These are phyloP conservation scores for Tremella fuciformis DNA, from an alignment of 768 basidiomycete species.

Conservation along the genomic window DNA sequence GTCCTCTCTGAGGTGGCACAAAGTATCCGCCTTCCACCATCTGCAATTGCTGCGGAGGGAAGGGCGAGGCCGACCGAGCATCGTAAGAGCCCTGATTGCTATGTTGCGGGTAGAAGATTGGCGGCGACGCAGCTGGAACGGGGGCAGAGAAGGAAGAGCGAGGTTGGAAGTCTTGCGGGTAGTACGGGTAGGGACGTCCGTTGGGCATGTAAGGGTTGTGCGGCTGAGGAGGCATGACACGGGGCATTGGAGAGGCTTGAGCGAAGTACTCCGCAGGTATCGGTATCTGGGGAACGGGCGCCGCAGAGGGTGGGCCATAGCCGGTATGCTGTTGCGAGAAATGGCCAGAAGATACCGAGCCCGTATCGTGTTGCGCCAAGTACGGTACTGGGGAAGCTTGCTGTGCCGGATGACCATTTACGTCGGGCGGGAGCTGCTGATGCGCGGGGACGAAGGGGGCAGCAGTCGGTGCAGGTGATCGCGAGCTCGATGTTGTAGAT, in stretches of 20 bases:
- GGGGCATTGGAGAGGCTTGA: background rate
- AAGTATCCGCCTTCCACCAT: conserved; percentile 24
- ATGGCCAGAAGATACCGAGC: background rate
- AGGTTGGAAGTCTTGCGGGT: conserved; percentile 17
- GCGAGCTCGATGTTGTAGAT: conserved; percentile 4
- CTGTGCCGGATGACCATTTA: background rate
- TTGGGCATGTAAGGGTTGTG: background rate
- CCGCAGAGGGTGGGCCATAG: background rate
- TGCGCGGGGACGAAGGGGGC: background rate
- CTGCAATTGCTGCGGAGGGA: background rate
- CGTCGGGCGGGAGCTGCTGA: conserved; percentile 3
- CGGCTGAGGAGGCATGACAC: background rate
- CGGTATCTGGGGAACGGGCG: too few species aligned
- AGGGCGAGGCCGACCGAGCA: conserved; percentile 14
- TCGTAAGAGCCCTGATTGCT: background rate
- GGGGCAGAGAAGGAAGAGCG: conserved; percentile 20
- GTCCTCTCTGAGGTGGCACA: conserved; percentile 23
- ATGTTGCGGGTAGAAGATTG: background rate
- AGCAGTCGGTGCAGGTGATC: conserved; percentile 11
- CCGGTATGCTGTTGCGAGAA: conserved; percentile 2
- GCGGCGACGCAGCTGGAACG: background rate
- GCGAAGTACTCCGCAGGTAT: background rate
- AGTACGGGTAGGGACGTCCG: background rate
- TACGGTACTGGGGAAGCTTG: background rate
- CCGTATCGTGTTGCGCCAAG: background rate